Evolutionary conservation across 495 filamentous ascomycete species (phyloP), one percentile per base, ranked within the genome.

Genomic region (Penicillium nucicola): DNA sequence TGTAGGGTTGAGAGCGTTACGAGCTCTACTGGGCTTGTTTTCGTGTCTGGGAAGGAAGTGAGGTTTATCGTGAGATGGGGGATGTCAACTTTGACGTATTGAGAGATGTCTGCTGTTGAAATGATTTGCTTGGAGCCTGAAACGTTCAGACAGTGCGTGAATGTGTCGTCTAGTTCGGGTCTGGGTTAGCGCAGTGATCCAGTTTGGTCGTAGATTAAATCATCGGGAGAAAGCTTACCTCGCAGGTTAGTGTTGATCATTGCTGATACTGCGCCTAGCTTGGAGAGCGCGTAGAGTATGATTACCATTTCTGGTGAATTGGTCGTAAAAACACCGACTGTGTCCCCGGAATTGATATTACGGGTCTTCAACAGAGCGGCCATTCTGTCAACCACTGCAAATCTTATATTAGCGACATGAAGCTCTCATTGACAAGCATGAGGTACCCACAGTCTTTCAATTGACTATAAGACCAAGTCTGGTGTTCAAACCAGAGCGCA

Each of bases 171-270:
- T 79, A 40, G 20, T 9, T 25, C 14, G 15, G 3, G 3, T 9
- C 4, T 28, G 7, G 12, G 5, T 4, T 40, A 14, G 13, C 15
- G 45, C 55, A 42, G 42, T 32, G 4, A 5, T 4, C 3, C 18
- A 9, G 28, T 10, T 3, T 7, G 18, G 12, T 35, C 31, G 13
- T 9, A 20, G 23, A 14, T n/a, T n/a, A n/a, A n/a, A n/a, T n/a
- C n/a, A n/a, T n/a, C n/a, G 0, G 41, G 18, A 1, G 66, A 42
- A 19, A 1, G 65, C 35, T 81, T 79, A 50, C 85, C 87, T 12
- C 79, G 79, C 18, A 97, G 68, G 56, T 96, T 97, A 58, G 90
- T 95, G 65, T 98, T 98, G 61, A 98, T 84, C 57, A 96, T 87
- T 3, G 92, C 92, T 15, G 91, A 87, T 30, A 81, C 83, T 1